These are phyloP conservation scores for Magnaporthales sp. DNA, from an alignment of 2,329 filamentous ascomycete species.

Conservation along the genomic window DNA sequence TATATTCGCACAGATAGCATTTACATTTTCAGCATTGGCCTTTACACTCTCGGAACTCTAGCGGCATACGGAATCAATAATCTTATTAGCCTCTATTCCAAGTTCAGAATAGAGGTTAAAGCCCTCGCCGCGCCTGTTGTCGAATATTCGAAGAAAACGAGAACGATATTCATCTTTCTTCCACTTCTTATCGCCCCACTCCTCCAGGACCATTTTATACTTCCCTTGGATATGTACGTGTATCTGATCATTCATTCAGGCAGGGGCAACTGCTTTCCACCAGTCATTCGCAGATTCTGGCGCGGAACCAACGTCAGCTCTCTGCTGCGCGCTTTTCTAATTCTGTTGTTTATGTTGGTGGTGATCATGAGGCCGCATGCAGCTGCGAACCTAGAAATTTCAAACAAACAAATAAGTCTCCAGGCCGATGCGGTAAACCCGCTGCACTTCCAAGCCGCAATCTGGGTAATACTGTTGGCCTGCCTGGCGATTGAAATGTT, in stretches of 20 bases:
- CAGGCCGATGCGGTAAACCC: slow-evolving; percentile 20
- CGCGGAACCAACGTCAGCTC: slow-evolving; percentile 69
- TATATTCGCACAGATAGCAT: slow-evolving; percentile 82
- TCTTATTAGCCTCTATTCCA: slow-evolving; percentile 25
- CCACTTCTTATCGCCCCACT: slow-evolving; percentile 72
- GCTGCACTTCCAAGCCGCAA: slow-evolving; percentile 61
- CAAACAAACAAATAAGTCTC: slow-evolving; percentile 20
- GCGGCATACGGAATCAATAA: slow-evolving; percentile 51
- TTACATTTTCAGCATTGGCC: slow-evolving; percentile 87
- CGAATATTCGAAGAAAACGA: slow-evolving; percentile 20
- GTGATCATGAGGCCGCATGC: slow-evolving; percentile 58
- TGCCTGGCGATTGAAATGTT: slow-evolving; percentile 49
- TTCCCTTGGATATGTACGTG: slow-evolving; percentile 78
- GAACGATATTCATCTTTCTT: slow-evolving; percentile 53
- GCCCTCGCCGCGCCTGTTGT: slow-evolving; percentile 12
- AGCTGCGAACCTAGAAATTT: slow-evolving; percentile 44
- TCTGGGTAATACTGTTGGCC: slow-evolving; percentile 36
- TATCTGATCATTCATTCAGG: slow-evolving; percentile 24
- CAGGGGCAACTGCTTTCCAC: slow-evolving; percentile 24
- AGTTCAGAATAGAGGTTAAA: slow-evolving; percentile 13
- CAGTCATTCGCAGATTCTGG: slow-evolving; percentile 67
- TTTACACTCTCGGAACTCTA: slow-evolving; percentile 67
- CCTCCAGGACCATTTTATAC: slow-evolving; percentile 79
- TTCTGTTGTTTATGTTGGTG: slow-evolving; percentile 51
- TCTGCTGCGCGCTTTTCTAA: slow-evolving; percentile 77